These are phyloP conservation scores for Myxozyma melibiosi DNA, from an alignment of 805 yeast genomes.

Conservation along the genomic window DNA sequence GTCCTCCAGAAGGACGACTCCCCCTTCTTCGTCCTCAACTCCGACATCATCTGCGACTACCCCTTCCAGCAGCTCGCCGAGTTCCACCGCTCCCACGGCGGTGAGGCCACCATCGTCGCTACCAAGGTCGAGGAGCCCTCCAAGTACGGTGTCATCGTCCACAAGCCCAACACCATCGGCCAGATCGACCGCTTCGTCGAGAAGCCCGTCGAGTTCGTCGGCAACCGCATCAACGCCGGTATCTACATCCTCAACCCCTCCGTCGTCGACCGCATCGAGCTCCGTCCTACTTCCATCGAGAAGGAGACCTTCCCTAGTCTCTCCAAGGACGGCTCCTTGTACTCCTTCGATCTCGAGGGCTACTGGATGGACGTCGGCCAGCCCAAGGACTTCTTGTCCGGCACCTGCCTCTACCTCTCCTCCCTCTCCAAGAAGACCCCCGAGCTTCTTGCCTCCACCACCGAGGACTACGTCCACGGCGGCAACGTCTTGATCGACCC, in stretches of 20 bases:
- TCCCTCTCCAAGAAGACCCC: constrained; percentile 82
- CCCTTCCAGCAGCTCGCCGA: constrained; percentile 90
- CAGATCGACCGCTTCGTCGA: constrained; percentile 98
- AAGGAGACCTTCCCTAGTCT: constrained; percentile 98
- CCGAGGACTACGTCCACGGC: constrained; percentile 75
- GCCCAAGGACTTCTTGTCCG: constrained; percentile 98
- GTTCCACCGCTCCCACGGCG: constrained; percentile 96
- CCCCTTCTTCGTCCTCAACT: constrained; percentile 96
- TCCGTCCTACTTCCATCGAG: constrained; percentile 99
- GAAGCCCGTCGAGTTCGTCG: constrained; percentile 98
- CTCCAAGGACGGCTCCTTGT: constrained; percentile 84
- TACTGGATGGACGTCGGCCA: constrained; percentile 99
- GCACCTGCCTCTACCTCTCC: constrained; percentile 88
- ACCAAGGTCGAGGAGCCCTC: constrained; percentile 99
- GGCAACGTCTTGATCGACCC: constrained; percentile 95
- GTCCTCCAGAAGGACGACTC: constrained; percentile 90
- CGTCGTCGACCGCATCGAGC: constrained; percentile 92
- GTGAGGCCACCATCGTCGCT: constrained; percentile 97
- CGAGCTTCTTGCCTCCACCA: constrained; percentile 59
- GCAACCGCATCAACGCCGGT: constrained; percentile 99
- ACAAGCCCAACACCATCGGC: constrained; percentile 91
- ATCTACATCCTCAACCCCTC: constrained; percentile 96
- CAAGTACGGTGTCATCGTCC: constrained; percentile 99
- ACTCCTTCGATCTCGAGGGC: constrained; percentile 97
- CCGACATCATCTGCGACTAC: constrained; percentile 98